Percentiles rank a stretch among this genome's conserved stretches.
Evolutionary conservation across 305 asterid genomes (phyloP).

Genomic region (Nicotiana rustica): DNA sequence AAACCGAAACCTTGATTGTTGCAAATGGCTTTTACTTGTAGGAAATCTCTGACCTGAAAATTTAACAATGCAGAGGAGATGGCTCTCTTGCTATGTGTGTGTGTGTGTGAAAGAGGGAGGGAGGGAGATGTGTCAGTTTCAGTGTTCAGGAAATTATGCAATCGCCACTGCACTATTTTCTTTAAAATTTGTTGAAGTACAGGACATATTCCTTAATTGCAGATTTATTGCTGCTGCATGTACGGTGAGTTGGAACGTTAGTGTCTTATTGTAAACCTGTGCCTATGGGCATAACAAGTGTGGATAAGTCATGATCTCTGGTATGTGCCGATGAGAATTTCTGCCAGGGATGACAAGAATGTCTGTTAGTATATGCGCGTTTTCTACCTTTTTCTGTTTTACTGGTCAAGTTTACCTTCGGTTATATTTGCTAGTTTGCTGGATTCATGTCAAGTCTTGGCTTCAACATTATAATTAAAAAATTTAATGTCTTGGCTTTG

Average conservation of each 20-base stretch:
- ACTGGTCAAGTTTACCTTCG: not conserved
- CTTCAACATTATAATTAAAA: not conserved
- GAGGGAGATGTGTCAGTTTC: not conserved
- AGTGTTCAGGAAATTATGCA: constrained; percentile 9
- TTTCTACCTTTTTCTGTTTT: not conserved
- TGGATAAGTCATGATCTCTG: not conserved
- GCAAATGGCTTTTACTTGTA: not conserved
- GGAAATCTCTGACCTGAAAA: not conserved
- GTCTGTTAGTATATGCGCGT: not conserved
- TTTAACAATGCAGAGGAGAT: not conserved
- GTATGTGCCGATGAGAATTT: too few species aligned
- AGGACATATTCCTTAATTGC: not conserved
- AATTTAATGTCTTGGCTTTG: not conserved
- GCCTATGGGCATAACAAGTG: not conserved
- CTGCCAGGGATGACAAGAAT: not conserved
- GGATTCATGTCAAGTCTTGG: not conserved
- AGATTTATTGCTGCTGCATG: not conserved
- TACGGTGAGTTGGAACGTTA: not conserved
- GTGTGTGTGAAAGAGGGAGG: not conserved
- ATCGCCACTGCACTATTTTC: not conserved
- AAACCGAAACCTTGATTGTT: not conserved
- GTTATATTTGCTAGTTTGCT: not conserved
- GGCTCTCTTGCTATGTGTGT: not conserved
- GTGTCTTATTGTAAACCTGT: not conserved
- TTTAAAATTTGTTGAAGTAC: not conserved